Base-by-base conservation (phyloP, 139 green algal species). In the Klebsormidium nitens region DNA sequence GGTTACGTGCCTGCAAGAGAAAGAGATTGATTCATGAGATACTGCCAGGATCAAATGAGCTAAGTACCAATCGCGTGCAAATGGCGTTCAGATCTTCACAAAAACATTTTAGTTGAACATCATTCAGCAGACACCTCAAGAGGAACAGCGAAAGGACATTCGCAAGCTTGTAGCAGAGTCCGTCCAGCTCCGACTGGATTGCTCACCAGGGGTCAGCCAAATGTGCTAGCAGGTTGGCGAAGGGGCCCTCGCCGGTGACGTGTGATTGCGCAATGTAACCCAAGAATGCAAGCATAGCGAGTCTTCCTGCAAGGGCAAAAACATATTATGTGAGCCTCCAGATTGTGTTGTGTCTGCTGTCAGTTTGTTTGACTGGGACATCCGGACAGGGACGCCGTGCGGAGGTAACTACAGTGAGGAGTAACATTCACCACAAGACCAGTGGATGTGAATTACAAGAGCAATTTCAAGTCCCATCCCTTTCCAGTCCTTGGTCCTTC, bases 171-270 rank as follows among this genome's bases (percentile, higher is more conserved):
- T n/a, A n/a, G n/a, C n/a, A n/a, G n/a, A n/a, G n/a, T n/a, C n/a
- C n/a, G n/a, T n/a, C n/a, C n/a, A n/a, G n/a, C n/a, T n/a, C n/a
- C n/a, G n/a, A n/a, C n/a, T n/a, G n/a, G n/a, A n/a, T n/a, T n/a
- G n/a, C n/a, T n/a, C n/a, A n/a, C 70, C 70, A 77, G 23, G 70
- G 70, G 70, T 77, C 70, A 31, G 70, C 46, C 32, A 77, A 40
- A 29, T 77, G 70, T 1, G 8, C 11, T 1, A 73, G 26, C 60
- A 88, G 66, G 74, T 87, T 83, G 46, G 75, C 84, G 19, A 89
- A 60, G 46, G 84, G 84, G 52, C 76, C 76, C 63, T 83, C 68
- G 8, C 58, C 55, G 5, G 74, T 81, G 57, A 76, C 26, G 42
- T 37, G 34, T 1, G 55, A 77, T 31, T 79, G 72, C 32, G 68